A percentile compares a stretch with the other conserved stretches of the same genome.
These are phyloP conservation scores for Dendrocalamus latiflorus DNA, from an alignment of 202 grass and related monocot species.

Conservation along the genomic window DNA sequence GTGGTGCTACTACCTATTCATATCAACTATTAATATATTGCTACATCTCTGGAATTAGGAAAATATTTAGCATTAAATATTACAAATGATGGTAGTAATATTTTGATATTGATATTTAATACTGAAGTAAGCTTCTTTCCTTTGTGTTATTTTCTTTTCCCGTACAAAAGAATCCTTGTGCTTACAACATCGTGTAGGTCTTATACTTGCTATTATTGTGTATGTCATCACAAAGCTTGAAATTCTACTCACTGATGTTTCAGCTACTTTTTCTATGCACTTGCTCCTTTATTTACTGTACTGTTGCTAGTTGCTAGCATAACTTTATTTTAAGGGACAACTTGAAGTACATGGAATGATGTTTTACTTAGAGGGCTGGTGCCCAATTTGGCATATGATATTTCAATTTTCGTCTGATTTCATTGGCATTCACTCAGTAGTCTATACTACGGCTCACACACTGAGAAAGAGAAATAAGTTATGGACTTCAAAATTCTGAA, in stretches of 20 bases:
- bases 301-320: neutral
- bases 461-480: slow-evolving; percentile 5
- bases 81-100: neutral
- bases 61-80: neutral
- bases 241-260: neutral
- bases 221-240: neutral
- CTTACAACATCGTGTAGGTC: no score
- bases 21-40: neutral
- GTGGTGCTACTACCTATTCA: neutral
- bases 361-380: neutral
- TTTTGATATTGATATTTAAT: slow-evolving; percentile 5
- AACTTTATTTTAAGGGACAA: slow-evolving; percentile 20
- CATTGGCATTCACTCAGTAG: neutral
- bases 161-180: neutral
- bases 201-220: neutral
- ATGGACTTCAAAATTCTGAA: slow-evolving; percentile 8
- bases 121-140: neutral
- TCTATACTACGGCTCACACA: neutral
- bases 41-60: neutral
- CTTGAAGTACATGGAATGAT: slow-evolving; percentile 14
- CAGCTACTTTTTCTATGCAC: neutral
- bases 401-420: slow-evolving; percentile 15
- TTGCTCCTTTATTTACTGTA: neutral
- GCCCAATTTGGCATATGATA: neutral
- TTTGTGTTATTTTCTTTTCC: neutral